Conservation (phyloP, 805 yeast genomes). For the Teunomyces funiuensis region DNA sequence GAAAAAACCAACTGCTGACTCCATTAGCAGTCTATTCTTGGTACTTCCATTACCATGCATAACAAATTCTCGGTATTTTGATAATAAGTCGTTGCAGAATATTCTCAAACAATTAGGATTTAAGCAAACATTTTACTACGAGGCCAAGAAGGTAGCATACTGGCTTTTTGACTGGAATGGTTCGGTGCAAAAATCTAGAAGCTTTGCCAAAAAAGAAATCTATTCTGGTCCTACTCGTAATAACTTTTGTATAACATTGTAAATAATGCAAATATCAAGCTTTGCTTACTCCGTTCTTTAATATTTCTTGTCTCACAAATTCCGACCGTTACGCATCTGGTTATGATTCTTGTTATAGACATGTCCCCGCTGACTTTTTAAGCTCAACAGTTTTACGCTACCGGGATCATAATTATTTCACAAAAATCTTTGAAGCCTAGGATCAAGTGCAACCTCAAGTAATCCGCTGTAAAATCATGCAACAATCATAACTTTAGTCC, state of each 20-base stretch:
- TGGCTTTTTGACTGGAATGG: constrained; percentile 60
- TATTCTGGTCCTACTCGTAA: constrained; percentile 61
- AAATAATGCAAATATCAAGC: too few species aligned
- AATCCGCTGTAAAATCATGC: too few species aligned
- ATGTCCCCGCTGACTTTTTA: too few species aligned
- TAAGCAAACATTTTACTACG: constrained; percentile 42
- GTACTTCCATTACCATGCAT: constrained; percentile 91
- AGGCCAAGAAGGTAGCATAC: constrained; percentile 72
- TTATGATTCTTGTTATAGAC: too few species aligned
- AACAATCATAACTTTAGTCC: too few species aligned
- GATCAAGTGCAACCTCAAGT: too few species aligned
- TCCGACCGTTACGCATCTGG: too few species aligned
- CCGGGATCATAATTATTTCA: too few species aligned
- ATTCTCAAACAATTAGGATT: constrained; percentile 68
- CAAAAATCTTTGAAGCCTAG: too few species aligned
- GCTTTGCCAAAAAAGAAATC: constrained; percentile 47
- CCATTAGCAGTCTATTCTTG: constrained; percentile 54
- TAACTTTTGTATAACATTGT: constrained; percentile 57
- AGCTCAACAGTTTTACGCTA: too few species aligned
- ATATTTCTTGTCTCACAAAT: too few species aligned
- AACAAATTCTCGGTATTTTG: constrained; percentile 76
- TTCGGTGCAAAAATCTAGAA: constrained; percentile 9
- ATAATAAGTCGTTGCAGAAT: constrained; percentile 36
- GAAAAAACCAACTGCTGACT: constrained; percentile 23
- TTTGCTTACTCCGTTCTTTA: too few species aligned